Evolutionary conservation across 306 rosid species (phyloP), one percentile per base, ranked within the genome.

Genomic region (Begonia loranthoides): DNA sequence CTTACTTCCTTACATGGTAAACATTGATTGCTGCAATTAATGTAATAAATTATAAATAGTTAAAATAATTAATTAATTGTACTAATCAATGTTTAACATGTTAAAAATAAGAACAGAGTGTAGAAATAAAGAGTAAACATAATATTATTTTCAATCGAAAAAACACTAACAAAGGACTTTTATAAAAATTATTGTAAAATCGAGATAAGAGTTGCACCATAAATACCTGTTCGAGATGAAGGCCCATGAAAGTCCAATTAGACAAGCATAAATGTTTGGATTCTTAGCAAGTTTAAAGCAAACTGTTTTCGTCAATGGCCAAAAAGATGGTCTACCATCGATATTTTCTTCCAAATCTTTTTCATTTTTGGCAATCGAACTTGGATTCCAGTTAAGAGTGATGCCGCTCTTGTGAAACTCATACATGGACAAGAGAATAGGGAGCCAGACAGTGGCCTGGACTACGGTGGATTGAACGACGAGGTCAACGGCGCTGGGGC

Each of bases 381-480:
- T 45, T 2, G 71, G 43, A 15, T 48, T 38, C 1, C 66, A 41
- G 16, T 56, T 53, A 48, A 66, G 43, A 45, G 67, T 72, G 1
- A 73, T 52, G 9, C 79, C 50, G 0, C 84, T 63, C 22, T 86
- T 77, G 16, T 94, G 59, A 54, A 80, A 73, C 52, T 90, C 99
- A 67, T 86, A 38, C 34, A 86, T 74, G 17, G 86, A 78, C 51
- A 90, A 50, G 16, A 90, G 92, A 46, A 76, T 15, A 1, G 95
- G 70, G 53, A 85, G 85, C 95, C 99, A 90, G n/a, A 90, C 12
- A 34, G 78, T 85, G 15, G 90, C 94, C 55, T 90, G 99, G 10
- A 80, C 46, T 41, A 86, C 90, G 0, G 95, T 83, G 5, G 77
- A 62, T 28, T 90, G 99, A 9, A 90, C 99, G 2, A 90, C 99